Base-by-base conservation (phyloP, 2,329 filamentous ascomycete genomes). In the Paraphaeosphaeria minitans region DNA sequence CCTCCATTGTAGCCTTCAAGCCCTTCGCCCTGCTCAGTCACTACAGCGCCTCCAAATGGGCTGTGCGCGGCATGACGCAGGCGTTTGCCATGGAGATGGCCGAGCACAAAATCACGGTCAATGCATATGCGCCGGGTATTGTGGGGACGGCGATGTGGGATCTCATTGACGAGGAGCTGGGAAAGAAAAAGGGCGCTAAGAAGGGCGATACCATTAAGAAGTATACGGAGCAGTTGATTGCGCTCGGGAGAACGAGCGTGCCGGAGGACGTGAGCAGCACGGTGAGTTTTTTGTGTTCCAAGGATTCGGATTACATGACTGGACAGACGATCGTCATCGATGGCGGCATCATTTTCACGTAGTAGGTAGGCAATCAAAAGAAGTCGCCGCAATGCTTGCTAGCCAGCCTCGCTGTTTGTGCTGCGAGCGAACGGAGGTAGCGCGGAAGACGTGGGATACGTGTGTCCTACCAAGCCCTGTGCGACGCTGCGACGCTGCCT, bases 81-180 rank as follows among this genome's bases (percentile, higher is more conserved):
- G 84, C 82, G 0, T 88, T 88, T 62, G 87, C 88, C 0, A 85
- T 88, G 81, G 87, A 89, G 61, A 80, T 89, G 74, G 87, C 87
- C 0, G 73, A 77, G 48, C 82, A 90, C 68, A 80, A 85, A 58
- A 90, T 91, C 70, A 89, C 85, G 0, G 87, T 84, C 21, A 90
- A 90, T 64, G 83, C 84, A 0, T 90, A 89, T 66, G 87, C 86
- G 0, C 88, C 88, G 0, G 88, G 88, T 0, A 88, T 90, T 49
- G 86, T 90, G 0, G 86, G 83, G 0, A 89, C 87, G 0, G 78
- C 80, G 0, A 90, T 90, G 87, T 90, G 87, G 87, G 87, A 89
- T 47, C 68, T 85, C 2, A 89, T 90, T 55, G 88, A 90, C 60
- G 83, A 85, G 61, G 83, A 83, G 57, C 61, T 89, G 33, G 85